These are phyloP conservation scores for Kokia cookei DNA, from an alignment of 441 rosid species.

Conservation along the genomic window DNA sequence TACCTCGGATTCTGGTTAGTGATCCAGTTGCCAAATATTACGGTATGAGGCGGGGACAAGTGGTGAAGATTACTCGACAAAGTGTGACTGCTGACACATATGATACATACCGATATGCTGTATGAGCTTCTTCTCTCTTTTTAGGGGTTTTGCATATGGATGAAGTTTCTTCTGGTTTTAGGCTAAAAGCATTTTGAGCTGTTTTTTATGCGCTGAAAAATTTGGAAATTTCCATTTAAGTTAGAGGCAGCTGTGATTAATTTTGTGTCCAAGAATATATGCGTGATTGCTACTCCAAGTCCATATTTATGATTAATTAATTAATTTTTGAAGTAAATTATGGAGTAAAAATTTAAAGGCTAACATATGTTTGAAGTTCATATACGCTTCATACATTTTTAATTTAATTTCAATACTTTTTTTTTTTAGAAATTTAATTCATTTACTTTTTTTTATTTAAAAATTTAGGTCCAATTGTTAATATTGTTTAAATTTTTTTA, in stretches of 20 bases:
- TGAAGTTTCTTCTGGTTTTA: neutral
- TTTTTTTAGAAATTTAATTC: fast-evolving
- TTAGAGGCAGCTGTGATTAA: neutral
- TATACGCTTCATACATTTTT: too few relatives aligned
- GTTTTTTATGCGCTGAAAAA: neutral
- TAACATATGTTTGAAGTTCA: too few relatives aligned
- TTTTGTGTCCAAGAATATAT: neutral
- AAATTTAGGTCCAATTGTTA: too few relatives aligned
- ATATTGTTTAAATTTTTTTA: too few relatives aligned
- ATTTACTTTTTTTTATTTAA: too few relatives aligned
- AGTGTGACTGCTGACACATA: constrained; percentile 51
- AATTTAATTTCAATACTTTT: too few relatives aligned
- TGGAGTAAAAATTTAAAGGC: too few relatives aligned
- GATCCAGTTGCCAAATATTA: constrained; percentile 54
- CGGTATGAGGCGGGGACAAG: constrained; percentile 54
- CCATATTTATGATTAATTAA: too few relatives aligned
- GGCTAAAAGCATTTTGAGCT: neutral
- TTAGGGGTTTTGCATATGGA: neutral
- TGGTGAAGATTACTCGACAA: constrained; percentile 46
- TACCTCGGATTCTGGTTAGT: constrained; percentile 48
- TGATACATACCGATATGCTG: constrained; percentile 44
- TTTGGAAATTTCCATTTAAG: neutral
- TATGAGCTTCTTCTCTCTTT: constrained; percentile 19
- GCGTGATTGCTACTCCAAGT: neutral
- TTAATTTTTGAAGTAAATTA: too few relatives aligned